A percentile compares a stretch with the other conserved stretches of the same genome.
Evolutionary conservation across 768 basidiomycete genomes (phyloP).

Genomic region (Termitomyces sp.): DNA sequence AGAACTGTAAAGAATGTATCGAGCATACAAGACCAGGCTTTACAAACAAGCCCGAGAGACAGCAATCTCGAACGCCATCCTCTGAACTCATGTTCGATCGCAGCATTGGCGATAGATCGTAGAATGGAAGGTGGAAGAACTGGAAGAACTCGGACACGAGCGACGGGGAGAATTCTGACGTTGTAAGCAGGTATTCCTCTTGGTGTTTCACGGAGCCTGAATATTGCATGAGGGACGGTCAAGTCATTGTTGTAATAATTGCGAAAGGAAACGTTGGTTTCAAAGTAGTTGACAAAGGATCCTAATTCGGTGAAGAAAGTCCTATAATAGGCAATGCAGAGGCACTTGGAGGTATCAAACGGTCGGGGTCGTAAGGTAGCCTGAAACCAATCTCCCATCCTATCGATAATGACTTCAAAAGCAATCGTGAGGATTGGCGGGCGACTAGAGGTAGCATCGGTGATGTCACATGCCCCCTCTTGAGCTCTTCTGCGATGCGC

Average conservation of each 20-base stretch:
- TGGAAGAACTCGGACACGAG: not conserved
- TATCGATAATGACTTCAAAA: conserved; percentile 1
- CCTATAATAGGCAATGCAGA: not conserved
- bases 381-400: not conserved
- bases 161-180: not conserved
- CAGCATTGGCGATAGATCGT: not conserved
- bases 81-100: not conserved
- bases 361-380: not conserved
- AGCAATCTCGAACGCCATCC: conserved; percentile 8
- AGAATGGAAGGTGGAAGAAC: not conserved
- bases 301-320: not conserved
- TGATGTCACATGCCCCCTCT: not conserved
- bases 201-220: not conserved
- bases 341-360: not conserved
- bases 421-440: not conserved
- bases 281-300: conserved; percentile 1
- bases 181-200: conserved; percentile 1
- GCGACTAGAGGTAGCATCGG: not conserved
- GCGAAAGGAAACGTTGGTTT: conserved; percentile 3
- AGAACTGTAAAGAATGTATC: conserved; percentile 9
- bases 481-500: not conserved
- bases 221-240: not conserved
- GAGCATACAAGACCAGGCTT: conserved; percentile 10
- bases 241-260: not conserved
- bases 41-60: conserved; percentile 9